phyloP scores from a whole-genome alignment of 345 rosid species.

The Populus tremula region DNA sequence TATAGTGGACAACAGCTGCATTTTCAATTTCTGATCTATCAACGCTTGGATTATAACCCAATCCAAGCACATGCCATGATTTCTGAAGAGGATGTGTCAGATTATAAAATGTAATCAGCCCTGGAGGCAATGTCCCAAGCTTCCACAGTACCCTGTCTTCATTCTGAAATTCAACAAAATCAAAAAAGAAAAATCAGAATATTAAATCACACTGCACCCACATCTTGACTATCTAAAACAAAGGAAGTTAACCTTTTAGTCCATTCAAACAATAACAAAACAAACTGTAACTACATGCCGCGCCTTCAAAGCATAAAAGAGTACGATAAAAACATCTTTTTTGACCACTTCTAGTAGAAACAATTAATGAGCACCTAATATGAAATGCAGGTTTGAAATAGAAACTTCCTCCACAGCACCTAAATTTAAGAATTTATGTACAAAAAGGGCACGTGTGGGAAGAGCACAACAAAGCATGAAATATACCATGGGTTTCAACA shows the following conservation, averaged over 20 bases:
- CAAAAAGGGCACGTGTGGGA: not conserved
- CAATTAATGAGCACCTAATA: not conserved
- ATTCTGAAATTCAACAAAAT: constrained; percentile 48
- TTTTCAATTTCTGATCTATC: constrained; percentile 72
- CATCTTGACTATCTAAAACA: not conserved
- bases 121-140: constrained; percentile 99
- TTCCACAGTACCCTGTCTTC: constrained; percentile 93
- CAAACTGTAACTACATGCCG: not conserved
- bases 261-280: not conserved
- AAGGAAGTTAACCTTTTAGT: not conserved
- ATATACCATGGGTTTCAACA: not conserved
- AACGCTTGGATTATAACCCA: constrained; percentile 92
- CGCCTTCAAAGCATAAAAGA: not conserved
- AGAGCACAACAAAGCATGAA: not conserved
- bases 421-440: not conserved
- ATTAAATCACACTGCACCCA: not conserved
- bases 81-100: constrained; percentile 82
- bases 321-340: not conserved
- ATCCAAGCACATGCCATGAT: constrained; percentile 97
- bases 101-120: constrained; percentile 86
- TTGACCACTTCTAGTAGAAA: not conserved
- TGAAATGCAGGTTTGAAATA: not conserved
- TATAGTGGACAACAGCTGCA: constrained; percentile 94
- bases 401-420: not conserved
- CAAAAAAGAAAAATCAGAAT: not conserved